Conservation (phyloP, 2,329 filamentous ascomycete genomes). For the Aspergillus fischeri region DNA sequence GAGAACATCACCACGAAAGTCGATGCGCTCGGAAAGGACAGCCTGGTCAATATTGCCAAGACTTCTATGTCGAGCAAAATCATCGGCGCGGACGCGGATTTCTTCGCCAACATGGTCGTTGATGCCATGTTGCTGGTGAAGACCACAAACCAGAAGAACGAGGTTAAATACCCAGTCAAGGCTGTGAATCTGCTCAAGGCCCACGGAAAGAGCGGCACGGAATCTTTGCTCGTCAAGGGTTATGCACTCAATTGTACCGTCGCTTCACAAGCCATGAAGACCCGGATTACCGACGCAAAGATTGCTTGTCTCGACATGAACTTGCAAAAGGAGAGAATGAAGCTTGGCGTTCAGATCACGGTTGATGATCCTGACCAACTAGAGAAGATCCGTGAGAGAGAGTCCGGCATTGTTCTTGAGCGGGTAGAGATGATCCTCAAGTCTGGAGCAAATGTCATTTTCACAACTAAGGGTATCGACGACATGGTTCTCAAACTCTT, state of each 20-base stretch:
- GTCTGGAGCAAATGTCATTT: slow-evolving; percentile 88
- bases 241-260: slow-evolving; percentile 99
- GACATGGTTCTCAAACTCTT: slow-evolving; percentile 93
- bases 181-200: slow-evolving; percentile 98
- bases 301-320: slow-evolving; percentile 98
- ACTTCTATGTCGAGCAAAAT: slow-evolving; percentile 99
- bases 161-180: slow-evolving; percentile 97
- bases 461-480: slow-evolving; percentile 98
- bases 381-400: slow-evolving; percentile 91
- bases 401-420: slow-evolving; percentile 89
- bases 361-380: slow-evolving; percentile 96
- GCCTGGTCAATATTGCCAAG: slow-evolving; percentile 90
- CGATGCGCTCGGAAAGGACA: slow-evolving; percentile 83
- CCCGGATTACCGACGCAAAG: slow-evolving; percentile 85
- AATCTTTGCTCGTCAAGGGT: slow-evolving; percentile 89
- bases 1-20: slow-evolving; percentile 97
- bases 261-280: slow-evolving; percentile 96
- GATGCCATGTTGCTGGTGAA: slow-evolving; percentile 95
- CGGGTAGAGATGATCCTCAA: slow-evolving; percentile 97
- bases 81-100: slow-evolving; percentile 90
- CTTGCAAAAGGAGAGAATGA: slow-evolving; percentile 98
- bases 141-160: slow-evolving; percentile 82
- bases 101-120: slow-evolving; percentile 96
- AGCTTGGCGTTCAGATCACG: slow-evolving; percentile 96
- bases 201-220: slow-evolving; percentile 84